Evolutionary conservation across 805 yeast genomes (phyloP), one percentile per base, ranked within the genome.

Genomic region (Saccharomycopsis javanensis): DNA sequence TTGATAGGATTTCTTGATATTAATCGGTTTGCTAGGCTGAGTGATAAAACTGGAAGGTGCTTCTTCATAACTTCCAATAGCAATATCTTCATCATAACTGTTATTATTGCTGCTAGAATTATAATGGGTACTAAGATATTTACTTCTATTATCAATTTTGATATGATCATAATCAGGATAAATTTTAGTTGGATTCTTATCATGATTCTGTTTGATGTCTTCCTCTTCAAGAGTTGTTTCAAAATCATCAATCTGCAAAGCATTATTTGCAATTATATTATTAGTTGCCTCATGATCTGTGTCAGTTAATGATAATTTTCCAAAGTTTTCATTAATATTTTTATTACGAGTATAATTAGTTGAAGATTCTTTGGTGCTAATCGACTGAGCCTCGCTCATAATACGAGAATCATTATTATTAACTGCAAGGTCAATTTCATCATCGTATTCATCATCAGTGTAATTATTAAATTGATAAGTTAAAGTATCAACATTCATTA

Each of bases 381-480:
- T 42, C 23, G 48, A 42, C 23, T 42, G 48, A 42, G 48, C 28
- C 7, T 42, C 25, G 31, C 56, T 31, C n/a, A 59, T 55, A 16
- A 67, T 65, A 3, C 66, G 57, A 6, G 66, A 51, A 7, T 69
- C 68, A 3, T 69, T 65, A n/a, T 69, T 68, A 55, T 66, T 60
- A 16, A 67, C 59, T n/a, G 64, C 68, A 5, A 69, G 69, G 16
- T 57, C 62, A 2, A 18, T 57, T 48, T 76, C 78, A 28, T 76
- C 79, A 70, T 91, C 97, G 59, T 88, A 79, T 25, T 74, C 80
- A 48, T 76, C 78, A 31, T 76, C 80, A 33, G 74, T 76, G 55
- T 75, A 72, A 54, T 70, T 67, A 61, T 87, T 95, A 63, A 88
- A 96, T 70, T 91, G 97, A 60, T 88, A 80, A 8, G 97, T 88